These are phyloP conservation scores for Exserohilum turcica DNA, from an alignment of 2,329 filamentous ascomycete species.

Conservation along the genomic window DNA sequence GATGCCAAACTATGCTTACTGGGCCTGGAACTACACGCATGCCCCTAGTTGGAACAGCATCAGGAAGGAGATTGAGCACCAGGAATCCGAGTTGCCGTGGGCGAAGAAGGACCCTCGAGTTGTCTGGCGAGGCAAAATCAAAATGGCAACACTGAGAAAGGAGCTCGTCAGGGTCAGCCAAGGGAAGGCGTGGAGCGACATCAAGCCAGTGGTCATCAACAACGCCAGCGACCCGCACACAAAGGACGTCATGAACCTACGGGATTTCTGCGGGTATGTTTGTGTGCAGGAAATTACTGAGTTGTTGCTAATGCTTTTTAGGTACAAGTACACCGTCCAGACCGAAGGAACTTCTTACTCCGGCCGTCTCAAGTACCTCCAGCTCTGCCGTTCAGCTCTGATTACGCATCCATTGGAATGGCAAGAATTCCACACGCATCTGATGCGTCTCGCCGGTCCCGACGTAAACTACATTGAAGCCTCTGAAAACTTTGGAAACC, in stretches of 20 bases:
- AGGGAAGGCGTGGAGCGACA: conserved; percentile 40
- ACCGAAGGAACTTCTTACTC: conserved; percentile 61
- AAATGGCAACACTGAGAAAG: conserved; percentile 38
- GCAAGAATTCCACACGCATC: conserved; percentile 45
- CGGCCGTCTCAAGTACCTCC: conserved; percentile 59
- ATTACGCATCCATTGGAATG: conserved; percentile 42
- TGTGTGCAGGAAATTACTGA: neutral
- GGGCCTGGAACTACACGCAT: conserved; percentile 45
- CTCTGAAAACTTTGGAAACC: conserved; percentile 38
- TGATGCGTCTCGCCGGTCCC: conserved; percentile 37
- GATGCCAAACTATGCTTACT: conserved; percentile 45
- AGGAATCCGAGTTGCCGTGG: conserved; percentile 32
- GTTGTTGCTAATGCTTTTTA: conserved; percentile 15
- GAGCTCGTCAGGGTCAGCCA: conserved; percentile 37
- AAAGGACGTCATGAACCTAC: conserved; percentile 42
- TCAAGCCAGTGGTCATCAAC: conserved; percentile 45
- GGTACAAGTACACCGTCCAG: conserved; percentile 60
- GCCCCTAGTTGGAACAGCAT: conserved; percentile 45
- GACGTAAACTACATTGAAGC: conserved; percentile 43
- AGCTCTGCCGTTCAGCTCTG: conserved; percentile 53
- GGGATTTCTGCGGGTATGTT: conserved; percentile 40
- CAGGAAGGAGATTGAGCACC: conserved; percentile 31
- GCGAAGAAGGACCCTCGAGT: conserved; percentile 37
- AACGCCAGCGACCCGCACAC: conserved; percentile 35
- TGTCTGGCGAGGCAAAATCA: conserved; percentile 43